These are phyloP conservation scores for Helotiales sp. DNA, from an alignment of 2,329 filamentous ascomycete genomes.

Conservation along the genomic window DNA sequence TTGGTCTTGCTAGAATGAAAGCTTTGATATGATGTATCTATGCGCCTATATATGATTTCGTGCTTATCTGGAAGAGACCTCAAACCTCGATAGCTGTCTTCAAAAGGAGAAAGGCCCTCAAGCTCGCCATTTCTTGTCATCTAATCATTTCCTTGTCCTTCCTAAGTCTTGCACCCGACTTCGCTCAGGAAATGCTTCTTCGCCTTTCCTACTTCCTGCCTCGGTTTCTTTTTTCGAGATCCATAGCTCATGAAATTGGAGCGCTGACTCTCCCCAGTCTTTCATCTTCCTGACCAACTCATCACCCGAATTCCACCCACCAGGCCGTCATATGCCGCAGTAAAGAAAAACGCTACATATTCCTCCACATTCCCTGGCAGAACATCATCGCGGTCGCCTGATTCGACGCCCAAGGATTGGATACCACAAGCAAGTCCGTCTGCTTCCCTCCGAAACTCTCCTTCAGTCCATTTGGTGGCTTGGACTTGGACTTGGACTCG, in stretches of 20 bases:
- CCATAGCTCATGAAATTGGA: no score
- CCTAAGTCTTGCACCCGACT: constrained; percentile 22
- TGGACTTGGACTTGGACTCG: no score
- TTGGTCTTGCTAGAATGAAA: no score
- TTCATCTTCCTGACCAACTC: constrained; percentile 82
- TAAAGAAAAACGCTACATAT: constrained; percentile 33
- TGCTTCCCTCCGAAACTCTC: constrained; percentile 62
- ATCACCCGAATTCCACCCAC: constrained; percentile 70
- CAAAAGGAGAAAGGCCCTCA: no score
- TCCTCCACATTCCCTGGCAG: constrained; percentile 26
- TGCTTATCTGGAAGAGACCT: no score
- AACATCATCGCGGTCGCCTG: constrained; percentile 25
- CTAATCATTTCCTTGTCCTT: no score
- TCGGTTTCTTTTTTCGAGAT: no score
- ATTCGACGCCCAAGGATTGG: constrained; percentile 39
- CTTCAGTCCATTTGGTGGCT: constrained; percentile 71
- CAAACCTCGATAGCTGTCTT: no score
- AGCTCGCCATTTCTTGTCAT: no score
- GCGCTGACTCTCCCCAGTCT: no score
- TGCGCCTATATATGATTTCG: no score
- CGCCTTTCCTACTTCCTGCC: constrained; percentile 72
- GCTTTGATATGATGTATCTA: no score
- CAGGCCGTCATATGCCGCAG: constrained; percentile 48
- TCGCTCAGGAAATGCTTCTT: constrained; percentile 50
- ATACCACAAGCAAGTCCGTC: constrained; percentile 64